phyloP scores from a whole-genome alignment of 345 rosid genomes.

The Raphanus sativus region DNA sequence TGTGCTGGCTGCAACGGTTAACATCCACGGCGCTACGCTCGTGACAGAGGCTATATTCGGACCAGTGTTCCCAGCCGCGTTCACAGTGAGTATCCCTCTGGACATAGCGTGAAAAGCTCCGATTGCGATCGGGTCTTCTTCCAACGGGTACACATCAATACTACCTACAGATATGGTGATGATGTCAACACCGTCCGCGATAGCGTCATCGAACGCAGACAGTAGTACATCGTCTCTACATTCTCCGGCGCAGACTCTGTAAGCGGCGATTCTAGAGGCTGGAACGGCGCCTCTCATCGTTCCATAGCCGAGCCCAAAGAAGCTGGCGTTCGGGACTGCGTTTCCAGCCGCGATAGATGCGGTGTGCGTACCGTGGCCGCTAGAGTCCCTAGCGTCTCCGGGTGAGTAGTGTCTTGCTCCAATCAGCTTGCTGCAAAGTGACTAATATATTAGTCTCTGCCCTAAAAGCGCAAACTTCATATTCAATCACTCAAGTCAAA shows the following conservation, averaged over 20 bases:
- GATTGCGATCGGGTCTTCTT: slow-evolving; percentile 37
- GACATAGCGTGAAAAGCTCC: slow-evolving; percentile 54
- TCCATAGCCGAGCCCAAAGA: slow-evolving; percentile 51
- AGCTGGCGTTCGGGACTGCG: slow-evolving; percentile 32
- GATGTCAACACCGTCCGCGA: slow-evolving; percentile 50
- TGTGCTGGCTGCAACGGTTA: slow-evolving; percentile 51
- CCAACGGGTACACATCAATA: slow-evolving; percentile 9
- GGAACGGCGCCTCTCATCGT: slow-evolving; percentile 54
- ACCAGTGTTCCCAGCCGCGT: slow-evolving; percentile 48
- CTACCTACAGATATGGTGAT: slow-evolving; percentile 39
- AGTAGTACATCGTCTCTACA: slow-evolving; percentile 25
- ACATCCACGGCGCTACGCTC: slow-evolving; percentile 44
- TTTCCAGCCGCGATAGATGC: slow-evolving; percentile 62
- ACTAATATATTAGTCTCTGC: too few species aligned
- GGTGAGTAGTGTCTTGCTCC: slow-evolving; percentile 33
- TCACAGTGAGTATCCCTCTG: slow-evolving; percentile 46
- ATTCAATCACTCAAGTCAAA: neutral
- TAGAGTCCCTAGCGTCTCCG: slow-evolving; percentile 20
- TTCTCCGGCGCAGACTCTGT: slow-evolving; percentile 30
- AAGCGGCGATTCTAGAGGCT: slow-evolving; percentile 48
- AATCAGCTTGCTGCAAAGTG: slow-evolving; percentile 28
- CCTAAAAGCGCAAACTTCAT: neutral
- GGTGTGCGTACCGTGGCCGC: slow-evolving; percentile 52
- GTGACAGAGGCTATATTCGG: neutral
- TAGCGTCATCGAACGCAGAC: slow-evolving; percentile 45